phyloP scores from a whole-genome alignment of 345 rosid genomes.

The Dimocarpus longan region DNA sequence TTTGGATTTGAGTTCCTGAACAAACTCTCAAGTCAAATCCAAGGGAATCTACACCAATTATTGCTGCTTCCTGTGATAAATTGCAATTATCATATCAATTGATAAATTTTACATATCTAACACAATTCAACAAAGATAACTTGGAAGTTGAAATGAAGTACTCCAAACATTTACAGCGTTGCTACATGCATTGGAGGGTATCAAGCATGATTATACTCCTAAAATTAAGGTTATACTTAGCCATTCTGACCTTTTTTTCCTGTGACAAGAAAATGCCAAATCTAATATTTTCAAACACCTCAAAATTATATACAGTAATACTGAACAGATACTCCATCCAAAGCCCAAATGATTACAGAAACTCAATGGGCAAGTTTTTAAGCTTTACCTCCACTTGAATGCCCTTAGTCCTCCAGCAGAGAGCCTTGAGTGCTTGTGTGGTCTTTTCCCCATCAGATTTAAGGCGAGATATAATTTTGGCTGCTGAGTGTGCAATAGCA shows the following conservation, averaged over 20 bases:
- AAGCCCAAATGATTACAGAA: slow-evolving; percentile 10
- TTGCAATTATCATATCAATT: slow-evolving; percentile 8
- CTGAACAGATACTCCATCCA: not conserved
- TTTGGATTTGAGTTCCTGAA: slow-evolving; percentile 78
- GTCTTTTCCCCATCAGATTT: slow-evolving; percentile 73
- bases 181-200: not conserved
- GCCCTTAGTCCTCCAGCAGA: slow-evolving; percentile 82
- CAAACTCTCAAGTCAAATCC: slow-evolving; percentile 89
- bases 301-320: not conserved
- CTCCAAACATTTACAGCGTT: not conserved
- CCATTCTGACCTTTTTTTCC: not conserved
- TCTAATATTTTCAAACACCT: too few species aligned
- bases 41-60: slow-evolving; percentile 69
- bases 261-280: too few species aligned
- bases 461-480: slow-evolving; percentile 63
- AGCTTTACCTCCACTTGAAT: slow-evolving; percentile 84
- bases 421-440: slow-evolving; percentile 64
- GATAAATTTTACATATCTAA: not conserved
- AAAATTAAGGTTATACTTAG: not conserved
- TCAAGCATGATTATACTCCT: not conserved
- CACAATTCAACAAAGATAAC: not conserved
- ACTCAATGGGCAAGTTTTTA: not conserved
- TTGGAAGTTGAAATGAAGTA: slow-evolving; percentile 8
- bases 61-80: slow-evolving; percentile 63
- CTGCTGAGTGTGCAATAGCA: slow-evolving; percentile 69